These are phyloP conservation scores for Fusarium euwallaceae DNA, from an alignment of 2,329 filamentous ascomycete genomes.

Conservation along the genomic window DNA sequence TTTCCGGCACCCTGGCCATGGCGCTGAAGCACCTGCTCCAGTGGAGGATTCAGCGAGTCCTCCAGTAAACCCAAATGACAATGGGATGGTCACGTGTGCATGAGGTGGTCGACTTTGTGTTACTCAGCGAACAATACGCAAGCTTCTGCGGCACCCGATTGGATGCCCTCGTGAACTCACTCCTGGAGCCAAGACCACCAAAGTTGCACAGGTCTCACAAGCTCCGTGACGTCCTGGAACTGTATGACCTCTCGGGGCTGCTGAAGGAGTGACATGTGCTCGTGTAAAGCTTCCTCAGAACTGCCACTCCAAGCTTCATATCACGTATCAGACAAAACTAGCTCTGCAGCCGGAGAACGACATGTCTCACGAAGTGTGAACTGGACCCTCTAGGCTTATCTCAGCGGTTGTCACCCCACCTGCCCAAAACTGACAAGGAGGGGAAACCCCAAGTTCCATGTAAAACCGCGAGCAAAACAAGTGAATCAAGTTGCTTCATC, in stretches of 20 bases:
- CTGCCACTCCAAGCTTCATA: background rate
- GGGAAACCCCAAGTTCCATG: conserved; percentile 33
- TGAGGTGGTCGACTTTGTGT: background rate
- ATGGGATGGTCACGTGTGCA: background rate
- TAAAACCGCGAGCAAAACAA: conserved; percentile 7
- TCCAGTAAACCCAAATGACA: background rate
- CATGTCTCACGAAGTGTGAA: conserved; percentile 6
- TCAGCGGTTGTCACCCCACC: conserved; percentile 43
- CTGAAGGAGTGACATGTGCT: background rate
- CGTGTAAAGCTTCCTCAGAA: background rate
- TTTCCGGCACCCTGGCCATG: background rate
- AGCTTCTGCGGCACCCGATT: conserved; percentile 1
- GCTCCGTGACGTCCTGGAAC: background rate
- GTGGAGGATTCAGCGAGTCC: background rate
- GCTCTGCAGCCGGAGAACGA: background rate
- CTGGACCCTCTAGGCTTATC: conserved; percentile 37
- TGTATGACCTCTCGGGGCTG: background rate
- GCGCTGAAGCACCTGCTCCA: background rate
- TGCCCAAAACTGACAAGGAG: conserved; percentile 42
- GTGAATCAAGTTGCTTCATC: conserved; percentile 7
- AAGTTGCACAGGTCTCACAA: conserved; percentile 3
- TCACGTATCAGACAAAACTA: background rate
- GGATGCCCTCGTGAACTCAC: background rate
- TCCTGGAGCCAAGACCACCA: background rate
- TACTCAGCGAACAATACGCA: background rate